These are phyloP conservation scores for Hemerocallis citrina DNA, from an alignment of 106 monocot species.

Conservation along the genomic window DNA sequence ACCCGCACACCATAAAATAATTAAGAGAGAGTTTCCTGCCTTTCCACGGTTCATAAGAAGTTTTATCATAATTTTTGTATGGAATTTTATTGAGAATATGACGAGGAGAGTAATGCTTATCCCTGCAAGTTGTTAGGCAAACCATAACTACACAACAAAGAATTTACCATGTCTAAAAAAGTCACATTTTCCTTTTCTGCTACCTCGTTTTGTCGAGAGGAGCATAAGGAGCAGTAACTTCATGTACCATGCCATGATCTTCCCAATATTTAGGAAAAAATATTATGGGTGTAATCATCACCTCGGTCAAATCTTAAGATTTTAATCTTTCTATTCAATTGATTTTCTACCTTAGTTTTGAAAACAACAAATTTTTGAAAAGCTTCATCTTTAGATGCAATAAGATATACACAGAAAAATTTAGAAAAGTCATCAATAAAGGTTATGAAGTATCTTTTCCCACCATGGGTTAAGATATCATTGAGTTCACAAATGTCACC, in stretches of 20 bases:
- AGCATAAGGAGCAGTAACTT: background rate
- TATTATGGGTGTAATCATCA: background rate
- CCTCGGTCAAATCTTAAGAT: background rate
- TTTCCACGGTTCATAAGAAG: background rate
- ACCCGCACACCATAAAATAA: conserved; percentile 3
- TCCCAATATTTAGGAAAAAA: background rate
- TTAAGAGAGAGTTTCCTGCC: background rate
- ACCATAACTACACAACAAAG: background rate
- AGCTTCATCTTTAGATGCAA: background rate
- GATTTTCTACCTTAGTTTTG: background rate
- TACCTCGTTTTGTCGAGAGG: background rate
- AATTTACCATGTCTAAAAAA: background rate
- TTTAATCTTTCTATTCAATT: background rate
- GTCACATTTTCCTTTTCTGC: conserved; percentile 5
- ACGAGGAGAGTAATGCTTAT: background rate
- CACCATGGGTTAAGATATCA: background rate
- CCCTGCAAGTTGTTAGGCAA: background rate
- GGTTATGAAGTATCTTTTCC: background rate
- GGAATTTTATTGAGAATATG: background rate
- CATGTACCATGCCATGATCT: background rate
- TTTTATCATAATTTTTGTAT: background rate
- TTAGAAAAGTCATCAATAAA: conserved; percentile 8
- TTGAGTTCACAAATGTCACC: background rate
- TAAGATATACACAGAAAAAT: background rate
- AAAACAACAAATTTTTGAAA: background rate